These are phyloP conservation scores for Ziziphus jujuba DNA, from an alignment of 306 rosid genomes.

Conservation along the genomic window DNA sequence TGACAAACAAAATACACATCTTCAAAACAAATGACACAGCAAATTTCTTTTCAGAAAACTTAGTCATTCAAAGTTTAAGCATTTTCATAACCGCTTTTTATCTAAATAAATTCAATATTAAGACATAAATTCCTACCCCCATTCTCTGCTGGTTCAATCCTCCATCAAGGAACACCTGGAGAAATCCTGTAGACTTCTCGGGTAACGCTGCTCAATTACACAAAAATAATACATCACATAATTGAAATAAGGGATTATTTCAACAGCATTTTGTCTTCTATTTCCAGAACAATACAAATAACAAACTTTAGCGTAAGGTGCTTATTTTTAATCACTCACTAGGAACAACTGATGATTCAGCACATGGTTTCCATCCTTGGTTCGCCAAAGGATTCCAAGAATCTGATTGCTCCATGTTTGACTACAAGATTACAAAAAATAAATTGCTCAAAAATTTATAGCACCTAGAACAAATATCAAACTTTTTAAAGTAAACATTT, in stretches of 20 bases:
- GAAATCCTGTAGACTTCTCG: constrained; percentile 71
- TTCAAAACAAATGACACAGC: constrained; percentile 5
- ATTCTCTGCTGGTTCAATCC: constrained; percentile 99
- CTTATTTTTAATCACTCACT: constrained; percentile 46
- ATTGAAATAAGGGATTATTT: constrained; percentile 6
- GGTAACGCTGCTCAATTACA: constrained; percentile 53
- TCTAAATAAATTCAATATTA: neutral
- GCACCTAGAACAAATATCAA: constrained; percentile 7
- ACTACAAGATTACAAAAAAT: constrained; percentile 41
- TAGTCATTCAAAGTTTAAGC: neutral
- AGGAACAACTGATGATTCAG: constrained; percentile 44
- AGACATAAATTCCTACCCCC: constrained; percentile 71
- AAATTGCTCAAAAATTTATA: neutral
- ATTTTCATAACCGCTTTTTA: neutral
- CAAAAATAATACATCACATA: constrained; percentile 16
- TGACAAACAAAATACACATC: constrained; percentile 6
- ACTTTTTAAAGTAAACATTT: constrained; percentile 16
- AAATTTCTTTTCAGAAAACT: neutral
- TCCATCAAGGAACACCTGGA: constrained; percentile 96
- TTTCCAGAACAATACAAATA: neutral
- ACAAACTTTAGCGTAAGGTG: neutral
- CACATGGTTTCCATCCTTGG: constrained; percentile 70
- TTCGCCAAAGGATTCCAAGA: constrained; percentile 68
- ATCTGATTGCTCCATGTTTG: constrained; percentile 53
- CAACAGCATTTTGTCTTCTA: neutral